Evolutionary conservation across 2,329 filamentous ascomycete genomes (phyloP), one percentile per base, ranked within the genome.

Genomic region (Pseudogymnoascus sp.): DNA sequence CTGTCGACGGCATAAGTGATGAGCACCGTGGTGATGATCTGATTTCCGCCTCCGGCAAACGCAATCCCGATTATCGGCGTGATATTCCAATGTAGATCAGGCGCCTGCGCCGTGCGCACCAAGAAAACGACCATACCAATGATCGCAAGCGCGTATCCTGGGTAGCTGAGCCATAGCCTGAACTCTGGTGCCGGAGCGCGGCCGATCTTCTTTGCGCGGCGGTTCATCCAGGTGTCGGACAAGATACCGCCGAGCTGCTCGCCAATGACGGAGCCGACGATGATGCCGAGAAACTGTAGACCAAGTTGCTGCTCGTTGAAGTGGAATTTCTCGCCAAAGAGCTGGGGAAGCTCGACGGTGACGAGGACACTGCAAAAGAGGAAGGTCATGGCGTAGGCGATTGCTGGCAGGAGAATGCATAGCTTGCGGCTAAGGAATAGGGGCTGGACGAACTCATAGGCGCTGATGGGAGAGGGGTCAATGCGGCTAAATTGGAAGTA

Each of bases 1-100:
- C 80, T 82, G 64, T 86, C 83, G 1, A 86, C 78, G 0, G 81
- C 78, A 67, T 84, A 86, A 0, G 83, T 85, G 22, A 84, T 79
- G 43, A 83, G 67, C 2, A 85, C 79, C 0, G 83, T 85, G 0
- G 83, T 85, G 14, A 85, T 76, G 41, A 86, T 78, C 69, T 86
- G 83, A 62, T 84, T 84, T 0, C 83, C 83, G 4, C 76, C 78
- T 0, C 77, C 78, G 0, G 74, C 75, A 63, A 81, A 77, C 2
- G 76, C 81, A 5, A 75, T 76, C 4, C 82, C 82, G 14, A 85
- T 67, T 12, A 83, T 72, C 0, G 83, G 83, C 0, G 80, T 82
- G 4, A 84, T 75, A 61, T 84, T 81, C 78, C 80, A 86, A 2
- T 76, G 68, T 0, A 72, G 70, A 0, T 71, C 67, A 0, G 69